phyloP scores from a whole-genome alignment of 139 green algal species.

The Closterium sp. region DNA sequence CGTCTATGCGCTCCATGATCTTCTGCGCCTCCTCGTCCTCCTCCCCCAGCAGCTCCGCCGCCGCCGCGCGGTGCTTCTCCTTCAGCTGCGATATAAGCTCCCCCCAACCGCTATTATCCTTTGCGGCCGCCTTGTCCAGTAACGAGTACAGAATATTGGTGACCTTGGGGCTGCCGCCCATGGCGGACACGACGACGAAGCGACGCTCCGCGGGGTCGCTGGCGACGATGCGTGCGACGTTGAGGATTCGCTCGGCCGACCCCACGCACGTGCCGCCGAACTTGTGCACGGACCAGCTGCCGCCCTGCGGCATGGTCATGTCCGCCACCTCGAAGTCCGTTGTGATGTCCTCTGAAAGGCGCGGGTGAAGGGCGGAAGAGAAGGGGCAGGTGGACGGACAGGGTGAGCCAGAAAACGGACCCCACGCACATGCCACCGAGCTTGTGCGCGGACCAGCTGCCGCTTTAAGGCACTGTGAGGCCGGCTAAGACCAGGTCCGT shows the following conservation, averaged over 20 bases:
- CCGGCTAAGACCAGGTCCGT: too few species aligned
- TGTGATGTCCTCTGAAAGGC: not conserved
- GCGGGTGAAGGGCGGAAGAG: too few species aligned
- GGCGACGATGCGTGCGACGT: constrained; percentile 72
- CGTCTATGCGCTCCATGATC: constrained; percentile 74
- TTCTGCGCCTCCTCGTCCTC: constrained; percentile 8
- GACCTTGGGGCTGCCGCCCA: constrained; percentile 66
- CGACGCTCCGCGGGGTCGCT: constrained; percentile 54
- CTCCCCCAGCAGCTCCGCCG: constrained; percentile 73
- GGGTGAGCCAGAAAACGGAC: too few species aligned
- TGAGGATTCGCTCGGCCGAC: constrained; percentile 73
- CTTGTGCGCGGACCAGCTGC: constrained; percentile 74
- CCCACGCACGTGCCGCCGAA: constrained; percentile 97
- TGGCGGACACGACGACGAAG: constrained; percentile 52
- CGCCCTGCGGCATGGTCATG: constrained; percentile 2
- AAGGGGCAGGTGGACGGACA: too few species aligned
- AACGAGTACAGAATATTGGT: constrained; percentile 93
- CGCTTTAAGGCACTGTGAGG: not conserved
- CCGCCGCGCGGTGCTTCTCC: constrained; percentile 86
- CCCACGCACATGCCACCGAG: constrained; percentile 97
- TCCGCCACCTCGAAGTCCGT: not conserved
- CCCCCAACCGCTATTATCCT: constrained; percentile 72
- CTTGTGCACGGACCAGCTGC: constrained; percentile 75
- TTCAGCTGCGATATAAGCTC: constrained; percentile 80
- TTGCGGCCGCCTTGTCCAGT: constrained; percentile 66